Percentiles rank a stretch among this genome's conserved stretches.
These are phyloP conservation scores for Aspergillus carbonarius DNA, from an alignment of 2,329 filamentous ascomycete genomes.

Conservation along the genomic window DNA sequence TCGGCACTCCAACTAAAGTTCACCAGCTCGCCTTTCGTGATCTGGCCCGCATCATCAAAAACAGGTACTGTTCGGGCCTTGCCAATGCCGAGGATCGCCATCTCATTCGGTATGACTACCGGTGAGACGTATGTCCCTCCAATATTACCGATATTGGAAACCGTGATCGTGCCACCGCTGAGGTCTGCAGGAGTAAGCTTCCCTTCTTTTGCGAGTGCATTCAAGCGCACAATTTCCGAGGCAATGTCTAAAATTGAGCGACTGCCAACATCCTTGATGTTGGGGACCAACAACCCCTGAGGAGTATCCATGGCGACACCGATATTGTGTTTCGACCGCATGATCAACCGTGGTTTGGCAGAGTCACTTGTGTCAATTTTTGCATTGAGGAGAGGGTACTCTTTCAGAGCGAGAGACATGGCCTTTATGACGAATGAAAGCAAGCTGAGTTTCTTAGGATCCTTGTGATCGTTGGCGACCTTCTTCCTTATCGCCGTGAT, in stretches of 20 bases:
- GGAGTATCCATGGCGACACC: constrained; percentile 95
- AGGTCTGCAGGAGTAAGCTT: constrained; percentile 75
- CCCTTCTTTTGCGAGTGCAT: constrained; percentile 69
- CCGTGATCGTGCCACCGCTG: constrained; percentile 83
- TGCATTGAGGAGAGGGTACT: constrained; percentile 84
- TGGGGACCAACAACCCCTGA: constrained; percentile 82
- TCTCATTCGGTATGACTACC: constrained; percentile 85
- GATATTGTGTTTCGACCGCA: constrained; percentile 87
- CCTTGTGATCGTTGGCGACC: constrained; percentile 62
- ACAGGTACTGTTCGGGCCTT: constrained; percentile 77
- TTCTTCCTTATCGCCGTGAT: constrained; percentile 71
- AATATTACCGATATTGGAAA: constrained; percentile 95
- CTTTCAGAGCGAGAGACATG: constrained; percentile 76
- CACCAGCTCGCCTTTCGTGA: constrained; percentile 75
- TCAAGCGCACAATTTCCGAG: constrained; percentile 70
- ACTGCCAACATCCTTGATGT: constrained; percentile 77
- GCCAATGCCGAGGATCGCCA: constrained; percentile 88
- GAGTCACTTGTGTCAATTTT: constrained; percentile 66
- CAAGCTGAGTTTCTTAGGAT: constrained; percentile 72
- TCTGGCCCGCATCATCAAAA: constrained; percentile 59
- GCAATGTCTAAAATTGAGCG: constrained; percentile 78
- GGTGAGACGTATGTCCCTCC: constrained; percentile 90
- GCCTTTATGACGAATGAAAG: constrained; percentile 96
- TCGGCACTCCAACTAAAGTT: constrained; percentile 97
- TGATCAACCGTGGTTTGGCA: constrained; percentile 70